phyloP scores from a whole-genome alignment of 139 green algal genomes.

The Micromonas pusilla region DNA sequence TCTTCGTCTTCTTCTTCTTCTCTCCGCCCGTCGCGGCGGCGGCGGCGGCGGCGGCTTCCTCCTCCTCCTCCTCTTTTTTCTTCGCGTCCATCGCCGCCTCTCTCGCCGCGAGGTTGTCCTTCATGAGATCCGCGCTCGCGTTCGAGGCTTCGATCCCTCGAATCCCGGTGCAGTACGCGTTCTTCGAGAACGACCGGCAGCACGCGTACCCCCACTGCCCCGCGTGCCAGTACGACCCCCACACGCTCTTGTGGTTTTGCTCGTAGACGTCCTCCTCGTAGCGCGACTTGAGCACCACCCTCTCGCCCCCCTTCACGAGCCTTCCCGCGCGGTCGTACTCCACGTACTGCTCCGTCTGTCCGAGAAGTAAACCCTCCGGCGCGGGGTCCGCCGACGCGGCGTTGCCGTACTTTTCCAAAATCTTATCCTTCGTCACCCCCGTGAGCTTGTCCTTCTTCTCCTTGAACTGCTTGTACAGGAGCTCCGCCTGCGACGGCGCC shows the following conservation, averaged over 20 bases:
- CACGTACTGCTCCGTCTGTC: constrained; percentile 83
- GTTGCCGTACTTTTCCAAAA: constrained; percentile 84
- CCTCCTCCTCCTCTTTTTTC: constrained; percentile 36
- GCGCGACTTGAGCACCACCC: constrained; percentile 40
- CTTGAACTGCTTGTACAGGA: constrained; percentile 81
- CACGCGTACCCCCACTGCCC: constrained; percentile 91
- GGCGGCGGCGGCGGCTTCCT: constrained; percentile 39
- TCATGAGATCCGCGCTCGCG: constrained; percentile 49
- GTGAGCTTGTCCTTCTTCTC: constrained; percentile 79
- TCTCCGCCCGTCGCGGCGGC: constrained; percentile 29
- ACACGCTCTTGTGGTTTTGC: constrained; percentile 93
- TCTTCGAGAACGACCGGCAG: constrained; percentile 75
- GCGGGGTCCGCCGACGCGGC: constrained; percentile 51
- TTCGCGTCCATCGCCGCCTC: constrained; percentile 40
- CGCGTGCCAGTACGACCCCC: constrained; percentile 86
- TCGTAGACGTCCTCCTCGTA: constrained; percentile 95
- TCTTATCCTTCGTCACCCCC: constrained; percentile 48
- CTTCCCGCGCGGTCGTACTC: constrained; percentile 85
- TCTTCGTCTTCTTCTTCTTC: constrained; percentile 39
- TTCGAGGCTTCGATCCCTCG: constrained; percentile 31
- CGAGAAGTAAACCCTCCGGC: constrained; percentile 56
- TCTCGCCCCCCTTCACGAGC: constrained; percentile 39
- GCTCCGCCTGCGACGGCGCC: constrained; percentile 81
- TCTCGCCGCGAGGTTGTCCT: constrained; percentile 48
- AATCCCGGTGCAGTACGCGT: constrained; percentile 74